Base-by-base conservation (phyloP, 331 rosid species). In the Quercus phellos region DNA sequence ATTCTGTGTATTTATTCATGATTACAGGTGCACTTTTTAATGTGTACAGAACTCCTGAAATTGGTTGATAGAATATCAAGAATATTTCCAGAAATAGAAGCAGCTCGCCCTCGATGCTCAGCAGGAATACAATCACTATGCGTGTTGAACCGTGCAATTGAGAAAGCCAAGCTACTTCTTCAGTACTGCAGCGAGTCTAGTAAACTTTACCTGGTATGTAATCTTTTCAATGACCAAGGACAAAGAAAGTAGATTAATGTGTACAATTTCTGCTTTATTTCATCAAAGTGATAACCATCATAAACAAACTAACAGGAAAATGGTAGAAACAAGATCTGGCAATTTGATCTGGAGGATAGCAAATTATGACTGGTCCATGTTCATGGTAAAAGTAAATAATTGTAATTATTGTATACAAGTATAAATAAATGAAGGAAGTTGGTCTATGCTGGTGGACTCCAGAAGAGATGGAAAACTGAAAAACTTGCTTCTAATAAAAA, bases 151-250 rank as follows among this genome's bases (percentile, higher is more conserved):
- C 8, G 1, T 11, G 88, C 88, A 63, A 73, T 89, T 67, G 85
- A 87, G 19, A 90, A 87, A 76, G 91, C 93, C 82, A 86, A 84
- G 70, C 80, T 73, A 29, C 81, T 89, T 50, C 90, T 94, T 74
- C 88, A 83, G 69, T 5, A 84, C 70, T 94, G 97, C 72, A 60
- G 90, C 22, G 93, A 92, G 21, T 90, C 90, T 38, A 94, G 97
- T 83, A 88, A 85, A 87, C 93, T 94, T 83, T 94, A 94, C 81
- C 89, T 94, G 93, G 98, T 94, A 26, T 5, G 96, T 82, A 68
- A 61, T 32, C 73, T 74, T 4, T 54, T 72, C 34, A 72, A 63
- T 51, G 53, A 12, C 53, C 64, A 55, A 64, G 70, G 58, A 1
- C 55, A 34, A 32, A 63, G 38, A 78, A n/a, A 59, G 55, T 53